These are phyloP conservation scores for Sanguinoderma infundibulare DNA, from an alignment of 1,284 basidiomycete genomes.

Conservation along the genomic window DNA sequence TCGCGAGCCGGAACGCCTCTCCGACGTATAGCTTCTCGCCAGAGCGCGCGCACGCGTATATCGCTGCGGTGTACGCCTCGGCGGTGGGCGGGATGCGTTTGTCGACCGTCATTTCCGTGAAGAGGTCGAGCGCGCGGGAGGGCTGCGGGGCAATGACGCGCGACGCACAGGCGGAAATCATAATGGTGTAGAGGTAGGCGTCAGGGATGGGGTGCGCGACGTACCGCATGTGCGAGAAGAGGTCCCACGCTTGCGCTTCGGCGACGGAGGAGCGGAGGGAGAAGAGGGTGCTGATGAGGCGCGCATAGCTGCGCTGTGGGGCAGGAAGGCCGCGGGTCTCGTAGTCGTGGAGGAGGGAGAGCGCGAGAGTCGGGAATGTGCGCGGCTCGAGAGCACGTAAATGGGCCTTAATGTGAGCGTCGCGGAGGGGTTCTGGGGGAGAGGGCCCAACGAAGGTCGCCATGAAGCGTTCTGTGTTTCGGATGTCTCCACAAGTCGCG, in stretches of 20 bases:
- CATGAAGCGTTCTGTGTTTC: slow-evolving; percentile 51
- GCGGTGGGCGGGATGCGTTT: slow-evolving; percentile 65
- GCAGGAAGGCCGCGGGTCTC: slow-evolving; percentile 60
- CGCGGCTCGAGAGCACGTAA: slow-evolving; percentile 45
- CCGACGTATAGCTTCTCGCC: slow-evolving; percentile 66
- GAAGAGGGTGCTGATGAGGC: slow-evolving; percentile 65
- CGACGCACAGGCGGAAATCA: slow-evolving; percentile 86
- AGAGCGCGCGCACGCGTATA: slow-evolving; percentile 75
- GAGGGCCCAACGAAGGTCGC: slow-evolving; percentile 38
- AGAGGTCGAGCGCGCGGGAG: slow-evolving; percentile 91
- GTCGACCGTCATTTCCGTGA: slow-evolving; percentile 88
- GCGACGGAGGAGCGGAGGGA: slow-evolving; percentile 49
- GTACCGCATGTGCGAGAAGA: slow-evolving; percentile 96
- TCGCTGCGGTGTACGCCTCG: slow-evolving; percentile 82
- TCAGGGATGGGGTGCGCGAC: slow-evolving; percentile 88
- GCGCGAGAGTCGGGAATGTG: slow-evolving; percentile 57
- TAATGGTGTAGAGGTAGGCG: slow-evolving; percentile 75
- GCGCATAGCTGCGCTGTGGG: slow-evolving; percentile 69
- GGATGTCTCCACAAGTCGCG: slow-evolving; percentile 50
- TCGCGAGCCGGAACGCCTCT: slow-evolving; percentile 80
- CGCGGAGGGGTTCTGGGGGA: slow-evolving; percentile 61
- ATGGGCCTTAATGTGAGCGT: slow-evolving; percentile 71
- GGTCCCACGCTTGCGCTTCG: slow-evolving; percentile 86
- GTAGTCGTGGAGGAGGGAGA: slow-evolving; percentile 67
- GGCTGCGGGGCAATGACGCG: slow-evolving; percentile 56